Evolutionary conservation across 768 basidiomycete species (phyloP).

Genomic region (Mycena venus): DNA sequence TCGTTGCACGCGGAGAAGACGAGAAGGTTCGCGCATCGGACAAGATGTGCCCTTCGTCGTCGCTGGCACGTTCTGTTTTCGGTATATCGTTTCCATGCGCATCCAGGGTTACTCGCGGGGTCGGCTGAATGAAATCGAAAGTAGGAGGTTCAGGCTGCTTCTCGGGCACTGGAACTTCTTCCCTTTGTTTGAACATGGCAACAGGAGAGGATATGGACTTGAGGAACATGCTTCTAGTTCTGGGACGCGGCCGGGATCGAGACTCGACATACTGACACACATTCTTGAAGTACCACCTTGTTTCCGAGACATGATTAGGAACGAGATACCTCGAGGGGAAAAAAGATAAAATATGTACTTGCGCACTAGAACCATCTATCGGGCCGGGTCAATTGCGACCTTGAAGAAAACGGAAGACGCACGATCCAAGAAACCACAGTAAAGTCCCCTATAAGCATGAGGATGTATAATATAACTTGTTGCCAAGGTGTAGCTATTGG

Average conservation of each 20-base stretch:
- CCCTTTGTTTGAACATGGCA: constrained; percentile 26
- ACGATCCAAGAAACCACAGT: constrained; percentile 70
- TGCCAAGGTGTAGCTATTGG: constrained; percentile 12
- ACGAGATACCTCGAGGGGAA: not conserved
- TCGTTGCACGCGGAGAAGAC: constrained; percentile 48
- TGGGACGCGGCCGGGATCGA: constrained; percentile 32
- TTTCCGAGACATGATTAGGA: not conserved
- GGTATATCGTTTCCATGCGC: not conserved
- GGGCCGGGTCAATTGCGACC: not conserved
- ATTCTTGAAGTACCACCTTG: constrained; percentile 59
- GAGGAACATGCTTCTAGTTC: constrained; percentile 45
- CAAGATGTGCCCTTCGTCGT: constrained; percentile 34
- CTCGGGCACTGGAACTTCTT: constrained; percentile 24
- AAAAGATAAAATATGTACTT: constrained; percentile 49
- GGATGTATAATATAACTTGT: constrained; percentile 61
- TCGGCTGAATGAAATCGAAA: constrained; percentile 35
- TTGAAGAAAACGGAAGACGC: not conserved
- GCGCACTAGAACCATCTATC: constrained; percentile 71
- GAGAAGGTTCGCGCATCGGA: constrained; percentile 46
- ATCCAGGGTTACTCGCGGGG: constrained; percentile 36
- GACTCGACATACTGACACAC: constrained; percentile 55
- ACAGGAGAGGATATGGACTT: constrained; percentile 51
- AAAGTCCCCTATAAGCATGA: constrained; percentile 65
- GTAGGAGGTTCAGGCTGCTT: constrained; percentile 18
- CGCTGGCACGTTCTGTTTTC: not conserved